Base-by-base conservation (phyloP, 2,329 filamentous ascomycete genomes). In the Rhexocercosporidium sp. region DNA sequence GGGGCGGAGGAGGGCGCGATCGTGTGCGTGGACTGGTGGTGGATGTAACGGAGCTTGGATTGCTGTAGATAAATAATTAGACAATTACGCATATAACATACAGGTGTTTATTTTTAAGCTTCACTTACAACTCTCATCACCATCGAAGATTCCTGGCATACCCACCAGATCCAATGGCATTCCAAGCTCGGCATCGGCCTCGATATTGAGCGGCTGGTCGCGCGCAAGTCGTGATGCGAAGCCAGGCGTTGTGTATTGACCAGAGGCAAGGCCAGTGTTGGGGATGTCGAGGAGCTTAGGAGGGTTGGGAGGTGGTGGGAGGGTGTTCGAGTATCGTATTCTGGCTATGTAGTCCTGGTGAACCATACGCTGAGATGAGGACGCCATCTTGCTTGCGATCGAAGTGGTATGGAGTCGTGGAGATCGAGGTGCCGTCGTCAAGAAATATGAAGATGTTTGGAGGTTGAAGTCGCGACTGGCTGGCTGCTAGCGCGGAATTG, bases 301-400 rank as follows among this genome's bases (percentile, higher is more conserved):
- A 0, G 95, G 94, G 77, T 94, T 94, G 64, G 95, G 93, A 64
- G 96, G 96, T 71, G 96, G 94, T 71, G 96, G 96, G 18, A 99
- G 89, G 74, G 93, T 91, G 88, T 99, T 99, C 76, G 93, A 94
- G 80, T 96, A 99, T 80, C 96, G 89, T 77, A 97, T 93, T 75
- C 94, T 92, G 71, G 94, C 95, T 78, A 99, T 97, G 81, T 97
- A 98, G 81, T 99, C 96, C 82, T 99, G 96, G 78, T 97, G 93
- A 75, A 90, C 84, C 76, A 87, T 84, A 78, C 87, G 85, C 49
- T 73, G 71, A 22, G 74, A 71, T 46, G 71, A 72, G 49, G 74
- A 77, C 20, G 75, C 68, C 74, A 77, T 76, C 3, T 46, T 61
- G 20, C 37, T 39, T 5, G 31, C 14, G 34, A 22, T 57, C 16